Base-by-base conservation (phyloP, 1,284 basidiomycete genomes). In the Trichosporon inkin region DNA sequence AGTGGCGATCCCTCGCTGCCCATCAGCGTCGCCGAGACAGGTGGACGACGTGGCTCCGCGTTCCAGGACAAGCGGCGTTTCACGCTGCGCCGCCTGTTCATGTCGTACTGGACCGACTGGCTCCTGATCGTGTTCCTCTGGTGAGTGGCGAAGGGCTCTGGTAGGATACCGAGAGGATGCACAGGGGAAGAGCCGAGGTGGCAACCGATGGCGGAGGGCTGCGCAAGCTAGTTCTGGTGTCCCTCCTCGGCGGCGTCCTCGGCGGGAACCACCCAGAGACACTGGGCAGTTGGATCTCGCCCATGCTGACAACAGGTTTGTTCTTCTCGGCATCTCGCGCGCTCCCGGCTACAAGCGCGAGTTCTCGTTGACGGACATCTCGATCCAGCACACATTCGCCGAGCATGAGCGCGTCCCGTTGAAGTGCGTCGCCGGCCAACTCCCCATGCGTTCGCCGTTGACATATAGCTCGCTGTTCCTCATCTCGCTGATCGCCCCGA, bases 361-460 rank as follows among this genome's bases (percentile, higher is more conserved):
- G 58, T 96, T 96, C 77, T 92, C 89, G 0, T 79, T 94, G 13
- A 81, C 82, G 38, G 92, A 96, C 75, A 86, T 86, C 11, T 86
- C 89, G 82, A 79, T 81, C 49, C 78, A 80, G 64, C 82, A 80
- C 66, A 89, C 92, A 3, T 90, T 83, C 78, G 86, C 92, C 1
- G 81, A 84, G 6, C 83, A 89, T 53, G 92, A 98, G 78, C 86
- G 93, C 37, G 86, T 98, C 2, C 89, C 92, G 0, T 87, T 89
- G 58, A 67, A 81, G 78, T 69, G 17, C 17, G 60, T 60, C 16
- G 32, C 3, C 20, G 7, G 6, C 53, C 7, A 19, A 59, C 11
- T 22, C 8, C 16, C n/a, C 14, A 20, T 14, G 39, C 34, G 55
- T 32, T 36, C 49, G 24, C 32, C 11, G 35, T 71, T 58, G 84